Evolutionary conservation across 2,329 filamentous ascomycete genomes (phyloP).

Genomic region (Colletotrichum coccodes): DNA sequence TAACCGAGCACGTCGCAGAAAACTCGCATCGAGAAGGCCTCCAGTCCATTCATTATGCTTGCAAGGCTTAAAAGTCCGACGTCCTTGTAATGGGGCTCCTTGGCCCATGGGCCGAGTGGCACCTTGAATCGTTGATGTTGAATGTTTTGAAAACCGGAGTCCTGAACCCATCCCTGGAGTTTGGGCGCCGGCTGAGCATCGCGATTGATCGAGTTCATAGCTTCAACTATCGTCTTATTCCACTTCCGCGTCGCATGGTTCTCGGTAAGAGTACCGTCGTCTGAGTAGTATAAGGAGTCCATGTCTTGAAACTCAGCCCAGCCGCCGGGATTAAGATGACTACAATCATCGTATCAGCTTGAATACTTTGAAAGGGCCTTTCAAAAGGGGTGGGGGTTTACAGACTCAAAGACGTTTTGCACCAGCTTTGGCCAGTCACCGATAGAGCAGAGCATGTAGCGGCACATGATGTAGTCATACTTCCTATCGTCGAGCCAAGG

Average conservation of each 20-base stretch:
- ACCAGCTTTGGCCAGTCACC: conserved; percentile 40
- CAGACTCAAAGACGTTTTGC: not conserved
- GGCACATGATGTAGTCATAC: conserved; percentile 32
- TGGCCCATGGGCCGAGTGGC: conserved; percentile 46
- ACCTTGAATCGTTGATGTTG: conserved; percentile 45
- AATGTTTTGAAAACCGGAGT: too few species aligned
- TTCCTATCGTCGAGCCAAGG: not conserved
- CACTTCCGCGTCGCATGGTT: conserved; percentile 35
- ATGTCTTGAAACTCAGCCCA: conserved; percentile 16
- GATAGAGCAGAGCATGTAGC: conserved; percentile 41
- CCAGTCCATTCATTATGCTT: conserved; percentile 35
- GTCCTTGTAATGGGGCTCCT: conserved; percentile 35
- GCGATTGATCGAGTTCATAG: conserved; percentile 37
- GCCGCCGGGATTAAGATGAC: too few species aligned
- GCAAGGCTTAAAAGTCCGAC: conserved; percentile 29
- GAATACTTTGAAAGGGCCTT: not conserved
- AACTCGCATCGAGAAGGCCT: conserved; percentile 38
- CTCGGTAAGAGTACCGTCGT: conserved; percentile 32
- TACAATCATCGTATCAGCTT: not conserved
- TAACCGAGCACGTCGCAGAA: conserved; percentile 44
- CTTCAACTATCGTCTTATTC: conserved; percentile 26
- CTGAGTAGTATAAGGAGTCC: not conserved
- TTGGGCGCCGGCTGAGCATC: conserved; percentile 16
- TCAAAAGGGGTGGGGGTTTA: too few species aligned
- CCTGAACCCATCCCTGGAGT: too few species aligned